These are phyloP conservation scores for Diaporthe citrichinensis DNA, from an alignment of 2,329 filamentous ascomycete species.

Conservation along the genomic window DNA sequence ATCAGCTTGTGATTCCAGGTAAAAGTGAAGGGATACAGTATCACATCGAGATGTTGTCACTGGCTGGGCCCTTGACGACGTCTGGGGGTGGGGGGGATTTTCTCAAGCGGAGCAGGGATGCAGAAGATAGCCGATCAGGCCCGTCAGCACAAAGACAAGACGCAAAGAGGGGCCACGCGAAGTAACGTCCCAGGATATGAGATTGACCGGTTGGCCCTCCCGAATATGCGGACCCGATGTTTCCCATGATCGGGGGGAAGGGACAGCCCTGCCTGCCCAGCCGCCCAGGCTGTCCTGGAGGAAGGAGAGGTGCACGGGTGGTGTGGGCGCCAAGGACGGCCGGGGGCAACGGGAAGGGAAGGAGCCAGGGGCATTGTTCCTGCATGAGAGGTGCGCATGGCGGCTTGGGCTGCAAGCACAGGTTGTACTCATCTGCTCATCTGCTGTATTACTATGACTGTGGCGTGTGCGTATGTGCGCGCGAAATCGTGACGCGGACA, in stretches of 20 bases:
- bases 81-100: neutral
- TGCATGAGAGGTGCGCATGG: conserved; percentile 26
- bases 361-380: conserved; percentile 25
- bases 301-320: neutral
- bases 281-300: neutral
- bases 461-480: neutral
- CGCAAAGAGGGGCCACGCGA: neutral
- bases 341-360: neutral
- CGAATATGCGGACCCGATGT: conserved; percentile 22
- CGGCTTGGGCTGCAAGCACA: neutral
- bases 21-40: neutral
- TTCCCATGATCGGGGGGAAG: conserved; percentile 13
- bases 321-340: neutral
- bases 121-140: neutral
- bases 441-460: neutral
- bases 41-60: neutral
- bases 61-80: conserved; percentile 1
- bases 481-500: conserved; percentile 13
- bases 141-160: neutral
- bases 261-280: conserved; percentile 8
- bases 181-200: conserved; percentile 2
- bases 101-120: conserved; percentile 5
- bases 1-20: conserved; percentile 20
- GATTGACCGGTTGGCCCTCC: conserved; percentile 17
- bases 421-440: neutral